Evolutionary conservation across 2,329 filamentous ascomycete species (phyloP).

Genomic region (Magnaporthiopsis rhizophila): DNA sequence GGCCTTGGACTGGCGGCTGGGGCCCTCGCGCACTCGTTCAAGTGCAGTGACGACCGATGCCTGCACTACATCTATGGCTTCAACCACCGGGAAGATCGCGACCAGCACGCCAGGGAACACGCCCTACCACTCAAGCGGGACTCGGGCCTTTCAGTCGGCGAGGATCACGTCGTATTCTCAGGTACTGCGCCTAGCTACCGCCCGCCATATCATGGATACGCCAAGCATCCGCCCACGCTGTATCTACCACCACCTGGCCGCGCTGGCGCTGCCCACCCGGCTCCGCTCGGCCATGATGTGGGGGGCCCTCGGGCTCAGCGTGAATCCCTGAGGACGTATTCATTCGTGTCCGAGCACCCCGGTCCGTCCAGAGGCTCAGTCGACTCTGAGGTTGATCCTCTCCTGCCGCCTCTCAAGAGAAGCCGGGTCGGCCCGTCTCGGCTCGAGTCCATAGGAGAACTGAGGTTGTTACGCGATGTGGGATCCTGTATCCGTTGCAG

Average conservation of each 20-base stretch:
- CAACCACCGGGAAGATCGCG: conserved; percentile 39
- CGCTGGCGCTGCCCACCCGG: conserved; percentile 20
- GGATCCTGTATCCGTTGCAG: conserved; percentile 45
- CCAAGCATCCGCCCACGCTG: conserved; percentile 28
- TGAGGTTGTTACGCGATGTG: conserved; percentile 38
- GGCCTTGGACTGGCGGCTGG: not conserved
- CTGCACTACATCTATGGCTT: conserved; percentile 53
- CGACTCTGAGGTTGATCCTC: conserved; percentile 41
- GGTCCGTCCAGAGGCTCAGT: conserved; percentile 28
- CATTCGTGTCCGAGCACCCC: conserved; percentile 31
- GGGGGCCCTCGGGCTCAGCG: conserved; percentile 28
- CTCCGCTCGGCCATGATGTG: conserved; percentile 25
- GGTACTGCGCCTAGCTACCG: conserved; percentile 23
- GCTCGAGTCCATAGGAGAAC: conserved; percentile 49
- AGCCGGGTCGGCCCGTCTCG: conserved; percentile 44
- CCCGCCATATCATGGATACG: conserved; percentile 23
- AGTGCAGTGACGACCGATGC: conserved; percentile 48
- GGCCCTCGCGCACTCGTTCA: conserved; percentile 34
- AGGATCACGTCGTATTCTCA: conserved; percentile 26
- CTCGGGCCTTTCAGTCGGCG: conserved; percentile 33
- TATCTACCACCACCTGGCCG: conserved; percentile 29
- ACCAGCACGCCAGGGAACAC: conserved; percentile 42
- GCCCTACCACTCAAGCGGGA: conserved; percentile 32
- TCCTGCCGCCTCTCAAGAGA: conserved; percentile 47
- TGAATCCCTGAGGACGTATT: conserved; percentile 31